A percentile compares a stretch with the other conserved stretches of the same genome.
Evolutionary conservation across 129 eudicot species (phyloP).

Genomic region (Calendula officinalis): DNA sequence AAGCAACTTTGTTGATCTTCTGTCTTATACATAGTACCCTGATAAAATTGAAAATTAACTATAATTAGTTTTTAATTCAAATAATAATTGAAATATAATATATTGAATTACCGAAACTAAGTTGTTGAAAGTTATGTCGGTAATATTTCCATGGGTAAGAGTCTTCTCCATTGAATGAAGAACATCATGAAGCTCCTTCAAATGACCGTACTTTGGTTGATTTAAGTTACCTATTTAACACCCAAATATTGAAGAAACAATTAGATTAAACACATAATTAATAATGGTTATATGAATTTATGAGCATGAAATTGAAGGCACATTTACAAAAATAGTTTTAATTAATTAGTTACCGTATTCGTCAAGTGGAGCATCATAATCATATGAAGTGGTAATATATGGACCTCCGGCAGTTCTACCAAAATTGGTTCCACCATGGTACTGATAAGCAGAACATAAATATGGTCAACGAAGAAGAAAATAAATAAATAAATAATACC

Average conservation of each 20-base stretch:
- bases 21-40: conserved; percentile 39
- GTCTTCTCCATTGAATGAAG: conserved; percentile 52
- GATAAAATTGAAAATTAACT: no score
- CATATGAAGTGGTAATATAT: conserved; percentile 59
- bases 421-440: conserved; percentile 60
- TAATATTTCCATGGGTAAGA: conserved; percentile 51
- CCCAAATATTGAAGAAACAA: no score
- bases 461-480: no score
- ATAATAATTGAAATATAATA: not conserved
- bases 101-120: conserved; percentile 32
- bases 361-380: conserved; percentile 79
- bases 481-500: no score
- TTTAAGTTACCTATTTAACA: conserved; percentile 37
- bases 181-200: conserved; percentile 22
- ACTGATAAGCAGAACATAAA: conserved; percentile 21
- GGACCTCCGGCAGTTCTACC: conserved; percentile 54
- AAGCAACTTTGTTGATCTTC: conserved; percentile 40
- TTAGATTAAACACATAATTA: no score
- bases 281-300: no score
- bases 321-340: no score
- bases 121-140: conserved; percentile 33
- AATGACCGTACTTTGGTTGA: conserved; percentile 61
- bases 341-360: conserved; percentile 52
- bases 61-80: no score
- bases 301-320: no score